phyloP scores from a whole-genome alignment of 805 yeast species.

The Torulaspora maleeae region DNA sequence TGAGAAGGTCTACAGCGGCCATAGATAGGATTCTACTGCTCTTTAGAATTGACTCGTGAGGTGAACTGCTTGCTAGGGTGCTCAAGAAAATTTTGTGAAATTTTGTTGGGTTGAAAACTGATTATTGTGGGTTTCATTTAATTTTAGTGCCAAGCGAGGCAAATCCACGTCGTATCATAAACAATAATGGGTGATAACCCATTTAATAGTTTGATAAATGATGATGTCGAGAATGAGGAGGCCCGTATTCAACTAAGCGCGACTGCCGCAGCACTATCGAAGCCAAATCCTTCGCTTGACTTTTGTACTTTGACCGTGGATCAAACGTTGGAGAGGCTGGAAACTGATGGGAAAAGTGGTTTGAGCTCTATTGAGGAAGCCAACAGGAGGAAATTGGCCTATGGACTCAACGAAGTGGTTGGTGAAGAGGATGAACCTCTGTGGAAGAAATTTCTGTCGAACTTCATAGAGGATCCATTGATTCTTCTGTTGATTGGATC shows the following conservation, averaged over 20 bases:
- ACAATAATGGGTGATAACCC: slow-evolving; percentile 36
- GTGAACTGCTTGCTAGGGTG: neutral
- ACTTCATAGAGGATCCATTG: slow-evolving; percentile 86
- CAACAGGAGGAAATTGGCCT: slow-evolving; percentile 59
- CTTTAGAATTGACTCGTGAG: neutral
- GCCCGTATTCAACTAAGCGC: slow-evolving; percentile 15
- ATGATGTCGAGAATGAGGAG: slow-evolving; percentile 3
- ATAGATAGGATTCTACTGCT: neutral
- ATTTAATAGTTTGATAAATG: slow-evolving; percentile 18
- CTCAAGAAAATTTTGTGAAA: neutral
- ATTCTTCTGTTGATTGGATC: slow-evolving; percentile 85
- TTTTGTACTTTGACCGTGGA: slow-evolving; percentile 59
- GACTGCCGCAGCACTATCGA: slow-evolving; percentile 29
- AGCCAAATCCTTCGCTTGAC: slow-evolving; percentile 53
- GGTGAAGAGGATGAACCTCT: slow-evolving; percentile 73
- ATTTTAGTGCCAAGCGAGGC: neutral
- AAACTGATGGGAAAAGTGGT: slow-evolving; percentile 59
- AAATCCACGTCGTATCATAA: neutral
- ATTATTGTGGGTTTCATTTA: too few species aligned
- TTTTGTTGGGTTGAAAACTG: neutral
- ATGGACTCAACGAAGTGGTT: slow-evolving; percentile 77
- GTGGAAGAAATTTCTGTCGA: slow-evolving; percentile 65
- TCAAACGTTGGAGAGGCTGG: slow-evolving; percentile 59
- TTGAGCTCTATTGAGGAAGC: slow-evolving; percentile 67
- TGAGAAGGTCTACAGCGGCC: neutral